These are phyloP conservation scores for Lepiota venenata DNA, from an alignment of 768 basidiomycete genomes.

Conservation along the genomic window DNA sequence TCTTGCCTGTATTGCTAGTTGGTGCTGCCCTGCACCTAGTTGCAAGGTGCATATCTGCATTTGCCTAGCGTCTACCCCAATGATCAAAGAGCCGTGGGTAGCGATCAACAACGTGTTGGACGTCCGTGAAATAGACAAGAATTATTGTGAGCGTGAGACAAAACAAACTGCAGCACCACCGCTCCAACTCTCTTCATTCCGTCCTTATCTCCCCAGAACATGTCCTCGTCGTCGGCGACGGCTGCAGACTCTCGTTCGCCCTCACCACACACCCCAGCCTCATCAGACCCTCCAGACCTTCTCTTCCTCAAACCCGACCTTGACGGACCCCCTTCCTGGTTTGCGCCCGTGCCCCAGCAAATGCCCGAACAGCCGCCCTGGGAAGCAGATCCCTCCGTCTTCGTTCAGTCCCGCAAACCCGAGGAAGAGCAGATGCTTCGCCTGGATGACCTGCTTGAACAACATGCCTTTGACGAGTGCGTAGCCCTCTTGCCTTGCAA, in stretches of 20 bases:
- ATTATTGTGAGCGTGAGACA: not conserved
- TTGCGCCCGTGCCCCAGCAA: conserved; percentile 40
- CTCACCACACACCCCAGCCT: conserved; percentile 68
- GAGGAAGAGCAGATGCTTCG: conserved; percentile 57
- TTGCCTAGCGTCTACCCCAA: not conserved
- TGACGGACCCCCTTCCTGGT: conserved; percentile 56
- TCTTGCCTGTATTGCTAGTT: not conserved
- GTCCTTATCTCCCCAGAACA: conserved; percentile 24
- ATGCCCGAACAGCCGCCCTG: conserved; percentile 40
- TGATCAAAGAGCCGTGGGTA: too few species aligned
- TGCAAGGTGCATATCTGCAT: conserved; percentile 6
- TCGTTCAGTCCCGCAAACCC: conserved; percentile 38
- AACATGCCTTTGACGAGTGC: conserved; percentile 75
- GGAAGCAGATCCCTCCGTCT: conserved; percentile 37
- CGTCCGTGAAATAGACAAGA: not conserved
- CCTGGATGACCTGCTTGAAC: conserved; percentile 72
- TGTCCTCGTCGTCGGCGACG: conserved; percentile 60
- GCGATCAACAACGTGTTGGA: too few species aligned
- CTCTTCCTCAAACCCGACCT: conserved; percentile 47
- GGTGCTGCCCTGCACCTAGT: not conserved
- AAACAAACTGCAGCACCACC: conserved; percentile 4
- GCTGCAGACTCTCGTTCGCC: conserved; percentile 63
- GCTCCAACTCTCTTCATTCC: conserved; percentile 12
- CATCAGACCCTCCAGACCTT: conserved; percentile 50
- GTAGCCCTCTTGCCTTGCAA: conserved; percentile 24